Percentiles rank a stretch among this genome's conserved stretches.
phyloP scores from a whole-genome alignment of 768 basidiomycete genomes.

The Agaricus blazei region DNA sequence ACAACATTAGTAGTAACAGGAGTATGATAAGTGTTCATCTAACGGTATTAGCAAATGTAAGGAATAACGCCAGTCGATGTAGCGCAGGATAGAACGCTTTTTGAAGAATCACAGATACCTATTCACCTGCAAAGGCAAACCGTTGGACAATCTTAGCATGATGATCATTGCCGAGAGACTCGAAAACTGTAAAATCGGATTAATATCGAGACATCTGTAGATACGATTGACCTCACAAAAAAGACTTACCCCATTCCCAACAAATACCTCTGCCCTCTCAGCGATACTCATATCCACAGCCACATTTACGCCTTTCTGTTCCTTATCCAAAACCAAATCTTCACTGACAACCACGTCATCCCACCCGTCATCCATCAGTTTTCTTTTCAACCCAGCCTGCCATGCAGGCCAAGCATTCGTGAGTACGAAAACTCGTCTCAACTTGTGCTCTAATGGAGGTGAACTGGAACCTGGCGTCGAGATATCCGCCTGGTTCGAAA shows the following conservation, averaged over 20 bases:
- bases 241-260: conserved; percentile 53
- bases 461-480: background rate
- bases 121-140: conserved; percentile 31
- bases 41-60: too few relatives aligned
- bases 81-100: too few relatives aligned
- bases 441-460: background rate
- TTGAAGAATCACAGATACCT: conserved; percentile 31
- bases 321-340: conserved; percentile 36
- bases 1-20: too few relatives aligned
- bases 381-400: conserved; percentile 30
- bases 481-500: background rate
- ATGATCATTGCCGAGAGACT: conserved; percentile 47
- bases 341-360: conserved; percentile 32
- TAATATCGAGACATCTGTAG: conserved; percentile 4
- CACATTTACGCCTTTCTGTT: conserved; percentile 42
- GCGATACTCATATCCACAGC: conserved; percentile 62
- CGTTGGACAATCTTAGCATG: conserved; percentile 39
- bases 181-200: conserved; percentile 30
- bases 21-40: too few relatives aligned
- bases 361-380: conserved; percentile 45
- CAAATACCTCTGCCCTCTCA: conserved; percentile 50
- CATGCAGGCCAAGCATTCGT: conserved; percentile 47
- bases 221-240: background rate
- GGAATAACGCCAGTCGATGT: too few relatives aligned
- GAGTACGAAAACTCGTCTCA: conserved; percentile 37